Conservation (phyloP, 768 basidiomycete genomes). For the Cytidiella melzeri region DNA sequence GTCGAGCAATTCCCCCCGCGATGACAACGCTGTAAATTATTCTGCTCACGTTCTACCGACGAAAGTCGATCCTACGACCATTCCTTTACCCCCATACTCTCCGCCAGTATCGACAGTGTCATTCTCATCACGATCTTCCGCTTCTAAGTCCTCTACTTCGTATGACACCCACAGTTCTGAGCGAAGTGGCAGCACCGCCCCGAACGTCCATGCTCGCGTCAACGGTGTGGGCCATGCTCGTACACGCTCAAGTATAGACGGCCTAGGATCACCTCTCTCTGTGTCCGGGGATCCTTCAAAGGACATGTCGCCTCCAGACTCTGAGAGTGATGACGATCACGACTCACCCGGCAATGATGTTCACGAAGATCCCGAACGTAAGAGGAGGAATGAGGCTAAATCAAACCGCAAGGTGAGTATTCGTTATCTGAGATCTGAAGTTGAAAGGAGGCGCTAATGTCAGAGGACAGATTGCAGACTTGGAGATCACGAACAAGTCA, state of each 20-base stretch:
- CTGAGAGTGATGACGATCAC: slow-evolving; percentile 6
- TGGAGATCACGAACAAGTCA: slow-evolving; percentile 87
- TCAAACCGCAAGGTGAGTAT: slow-evolving; percentile 74
- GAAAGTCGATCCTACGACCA: slow-evolving; percentile 48
- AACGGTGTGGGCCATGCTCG: slow-evolving; percentile 11
- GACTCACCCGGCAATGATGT: slow-evolving; percentile 4
- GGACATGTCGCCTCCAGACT: slow-evolving; percentile 9
- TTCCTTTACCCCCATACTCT: slow-evolving; percentile 64
- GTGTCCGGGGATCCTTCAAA: neutral
- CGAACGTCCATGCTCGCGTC: slow-evolving; percentile 20
- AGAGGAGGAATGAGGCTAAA: slow-evolving; percentile 68
- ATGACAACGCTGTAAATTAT: slow-evolving; percentile 23
- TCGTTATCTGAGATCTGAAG: slow-evolving; percentile 3
- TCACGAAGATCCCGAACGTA: slow-evolving; percentile 25
- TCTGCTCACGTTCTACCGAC: slow-evolving; percentile 15
- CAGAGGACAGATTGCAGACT: slow-evolving; percentile 69
- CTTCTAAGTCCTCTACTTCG: slow-evolving; percentile 47
- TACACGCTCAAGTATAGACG: slow-evolving; percentile 10
- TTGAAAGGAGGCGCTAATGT: neutral
- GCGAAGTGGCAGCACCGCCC: slow-evolving; percentile 30
- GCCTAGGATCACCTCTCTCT: slow-evolving; percentile 9
- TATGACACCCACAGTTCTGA: slow-evolving; percentile 32
- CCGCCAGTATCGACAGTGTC: slow-evolving; percentile 69
- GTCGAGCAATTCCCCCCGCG: slow-evolving; percentile 15
- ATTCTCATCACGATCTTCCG: slow-evolving; percentile 71